Base-by-base conservation (phyloP, 148 eudicot genomes). In the Fagopyrum esculentum region DNA sequence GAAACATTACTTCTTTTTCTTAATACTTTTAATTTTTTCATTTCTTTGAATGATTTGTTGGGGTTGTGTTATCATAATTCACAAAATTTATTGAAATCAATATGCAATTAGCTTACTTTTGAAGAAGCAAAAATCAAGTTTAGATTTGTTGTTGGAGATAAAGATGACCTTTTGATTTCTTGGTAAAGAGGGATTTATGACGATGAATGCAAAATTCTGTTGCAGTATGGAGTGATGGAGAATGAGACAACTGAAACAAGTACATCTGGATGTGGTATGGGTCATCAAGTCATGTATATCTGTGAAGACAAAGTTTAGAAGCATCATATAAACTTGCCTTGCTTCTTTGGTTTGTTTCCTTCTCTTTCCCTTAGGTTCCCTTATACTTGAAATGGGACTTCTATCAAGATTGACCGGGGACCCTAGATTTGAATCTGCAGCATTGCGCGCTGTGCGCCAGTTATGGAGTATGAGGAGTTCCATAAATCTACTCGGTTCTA, bases 381-480 rank as follows among this genome's bases (percentile, higher is more conserved):
- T 94, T 74, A 90, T 94, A 81, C 98, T 94, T 83, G 98, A 94
- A 85, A 91, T 94, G 98, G 98, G 98, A 73, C 88, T 96, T 51
- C 77, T 94, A 54, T 90, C 98, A 40, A 90, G 85, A 82, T 84
- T 94, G 83, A 94, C 98, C 17, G 97, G 98, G 47, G 93, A 94
- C 80, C 86, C 88, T 30, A 86, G 87, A 80, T 94, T 84, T 79
- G 97, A 94, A 77, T 79, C 86, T 77, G 96, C 89, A 47, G 97
- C 98, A 66, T 85, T 91, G 78, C 93, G 89, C 83, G 98, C 98
- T 83, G 84, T 94, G 8, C 90, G 90, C 17, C 90, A 83, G 82
- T 81, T 94, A 76, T 94, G 98, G 98, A 90, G 97, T 81, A 91
- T 94, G 93, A 84, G 98, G 77, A 94, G 98, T 80, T 84, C 98